A percentile compares a stretch with the other conserved stretches of the same genome.
Evolutionary conservation across 352 stramenopile genomes (phyloP).

Genomic region (Phytophthora vignae): DNA sequence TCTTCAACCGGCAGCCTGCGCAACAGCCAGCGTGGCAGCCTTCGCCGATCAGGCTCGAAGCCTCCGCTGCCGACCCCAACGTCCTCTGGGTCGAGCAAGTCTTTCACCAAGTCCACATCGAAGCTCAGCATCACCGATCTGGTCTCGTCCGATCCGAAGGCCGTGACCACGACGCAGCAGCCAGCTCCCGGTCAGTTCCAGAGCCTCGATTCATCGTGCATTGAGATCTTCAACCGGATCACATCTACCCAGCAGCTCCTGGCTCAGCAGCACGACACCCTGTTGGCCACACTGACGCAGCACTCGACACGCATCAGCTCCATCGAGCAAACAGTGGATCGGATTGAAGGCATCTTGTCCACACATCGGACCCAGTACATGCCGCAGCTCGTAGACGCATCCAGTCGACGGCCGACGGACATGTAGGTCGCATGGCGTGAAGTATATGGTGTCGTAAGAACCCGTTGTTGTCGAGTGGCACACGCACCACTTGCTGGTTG

Average conservation of each 20-base stretch:
- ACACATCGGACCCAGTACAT: constrained; percentile 34
- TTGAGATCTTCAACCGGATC: constrained; percentile 69
- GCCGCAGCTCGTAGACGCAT: constrained; percentile 11
- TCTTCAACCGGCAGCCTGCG: constrained; percentile 25
- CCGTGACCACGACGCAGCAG: constrained; percentile 7
- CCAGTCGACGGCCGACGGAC: constrained; percentile 16
- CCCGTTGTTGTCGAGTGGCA: neutral
- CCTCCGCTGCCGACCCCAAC: constrained; percentile 8
- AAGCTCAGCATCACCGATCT: constrained; percentile 43
- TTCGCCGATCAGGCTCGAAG: constrained; percentile 23
- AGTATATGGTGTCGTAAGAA: neutral
- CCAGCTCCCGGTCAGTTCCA: constrained; percentile 29
- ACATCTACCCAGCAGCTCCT: constrained; percentile 75
- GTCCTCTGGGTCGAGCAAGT: constrained; percentile 20
- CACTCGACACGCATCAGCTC: constrained; percentile 61
- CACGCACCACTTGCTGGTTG: no score
- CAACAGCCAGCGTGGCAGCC: constrained; percentile 18
- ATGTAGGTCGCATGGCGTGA: constrained; percentile 25
- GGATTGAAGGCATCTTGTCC: constrained; percentile 54
- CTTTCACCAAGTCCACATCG: constrained; percentile 14
- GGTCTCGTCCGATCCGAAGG: constrained; percentile 28
- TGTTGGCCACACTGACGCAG: constrained; percentile 52
- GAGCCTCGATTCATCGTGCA: constrained; percentile 40
- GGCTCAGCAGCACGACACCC: constrained; percentile 53
- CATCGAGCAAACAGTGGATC: constrained; percentile 57